phyloP scores from a whole-genome alignment of 768 basidiomycete genomes.

The Phaeotremella fagi region DNA sequence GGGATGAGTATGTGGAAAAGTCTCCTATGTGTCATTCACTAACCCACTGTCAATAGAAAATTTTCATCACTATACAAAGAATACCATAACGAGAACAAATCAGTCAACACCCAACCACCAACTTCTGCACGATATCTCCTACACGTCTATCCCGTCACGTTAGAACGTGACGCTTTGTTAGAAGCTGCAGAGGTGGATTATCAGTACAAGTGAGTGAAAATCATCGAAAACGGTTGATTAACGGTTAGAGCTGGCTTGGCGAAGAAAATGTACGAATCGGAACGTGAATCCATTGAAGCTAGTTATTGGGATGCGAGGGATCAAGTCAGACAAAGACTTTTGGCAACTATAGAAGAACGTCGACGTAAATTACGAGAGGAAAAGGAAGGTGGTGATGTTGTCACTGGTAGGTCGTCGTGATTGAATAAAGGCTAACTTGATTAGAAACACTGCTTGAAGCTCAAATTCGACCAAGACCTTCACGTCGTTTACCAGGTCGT shows the following conservation, averaged over 20 bases:
- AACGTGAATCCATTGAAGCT: slow-evolving; percentile 51
- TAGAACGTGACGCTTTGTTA: slow-evolving; percentile 50
- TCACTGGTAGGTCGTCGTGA: slow-evolving; percentile 43
- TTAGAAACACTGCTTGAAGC: slow-evolving; percentile 41
- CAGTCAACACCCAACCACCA: slow-evolving; percentile 41
- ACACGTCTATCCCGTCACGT: slow-evolving; percentile 46
- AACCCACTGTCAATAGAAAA: slow-evolving; percentile 26
- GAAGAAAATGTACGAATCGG: slow-evolving; percentile 48
- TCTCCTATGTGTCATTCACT: too few species aligned
- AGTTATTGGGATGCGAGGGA: slow-evolving; percentile 50
- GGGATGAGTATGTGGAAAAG: slow-evolving; percentile 50
- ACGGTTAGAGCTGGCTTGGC: slow-evolving; percentile 28
- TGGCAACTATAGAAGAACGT: slow-evolving; percentile 50
- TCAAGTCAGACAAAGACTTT: slow-evolving; percentile 46
- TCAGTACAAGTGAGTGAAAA: slow-evolving; percentile 47
- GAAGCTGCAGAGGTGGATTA: slow-evolving; percentile 47
- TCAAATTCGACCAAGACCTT: slow-evolving; percentile 33
- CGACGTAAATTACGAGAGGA: slow-evolving; percentile 50
- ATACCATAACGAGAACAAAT: slow-evolving; percentile 42
- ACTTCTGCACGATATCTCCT: slow-evolving; percentile 46
- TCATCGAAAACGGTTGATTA: background rate
- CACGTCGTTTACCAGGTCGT: slow-evolving; percentile 20
- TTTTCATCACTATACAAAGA: slow-evolving; percentile 45
- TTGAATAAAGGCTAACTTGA: background rate
- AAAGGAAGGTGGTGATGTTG: slow-evolving; percentile 51